Conservation (phyloP, 768 basidiomycete genomes). For the Mycena olivaceomarginata region DNA sequence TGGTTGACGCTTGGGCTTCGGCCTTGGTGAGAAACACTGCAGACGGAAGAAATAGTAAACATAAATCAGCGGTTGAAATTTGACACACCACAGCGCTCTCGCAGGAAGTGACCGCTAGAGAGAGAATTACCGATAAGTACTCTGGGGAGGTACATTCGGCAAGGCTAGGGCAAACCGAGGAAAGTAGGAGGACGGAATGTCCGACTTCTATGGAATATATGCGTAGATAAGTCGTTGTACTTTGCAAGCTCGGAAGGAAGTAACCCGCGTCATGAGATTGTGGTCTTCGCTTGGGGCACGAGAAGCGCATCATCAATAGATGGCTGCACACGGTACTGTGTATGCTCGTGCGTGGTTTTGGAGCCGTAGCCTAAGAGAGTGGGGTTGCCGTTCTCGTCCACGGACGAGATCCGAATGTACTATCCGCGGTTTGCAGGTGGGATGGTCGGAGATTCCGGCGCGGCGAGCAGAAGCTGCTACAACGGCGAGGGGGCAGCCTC, state of each 20-base stretch:
- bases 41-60: slow-evolving; percentile 1
- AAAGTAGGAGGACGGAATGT: slow-evolving; percentile 36
- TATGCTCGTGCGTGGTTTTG: slow-evolving; percentile 16
- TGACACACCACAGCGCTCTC: slow-evolving; percentile 47
- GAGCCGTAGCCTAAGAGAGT: slow-evolving; percentile 37
- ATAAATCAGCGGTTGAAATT: slow-evolving; percentile 31
- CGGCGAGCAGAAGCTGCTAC: slow-evolving; percentile 46
- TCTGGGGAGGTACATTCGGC: slow-evolving; percentile 34
- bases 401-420: slow-evolving; percentile 29
- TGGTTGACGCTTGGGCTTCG: slow-evolving; percentile 26
- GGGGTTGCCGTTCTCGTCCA: slow-evolving; percentile 30
- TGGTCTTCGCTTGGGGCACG: slow-evolving; percentile 18
- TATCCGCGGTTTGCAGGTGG: slow-evolving; percentile 27
- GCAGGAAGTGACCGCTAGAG: slow-evolving; percentile 10
- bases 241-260: neutral
- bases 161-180: slow-evolving; percentile 41
- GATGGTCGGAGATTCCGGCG: slow-evolving; percentile 41
- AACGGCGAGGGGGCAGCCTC: slow-evolving; percentile 45
- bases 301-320: slow-evolving; percentile 35
- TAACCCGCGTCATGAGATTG: slow-evolving; percentile 24
- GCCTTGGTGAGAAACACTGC: neutral
- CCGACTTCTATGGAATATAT: slow-evolving; percentile 41
- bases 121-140: slow-evolving; percentile 34
- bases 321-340: slow-evolving; percentile 29
- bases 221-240: neutral